A percentile compares a stretch with the other conserved stretches of the same genome.
Conservation (phyloP, 768 basidiomycete genomes). For the Kwoniella newhampshirensis region DNA sequence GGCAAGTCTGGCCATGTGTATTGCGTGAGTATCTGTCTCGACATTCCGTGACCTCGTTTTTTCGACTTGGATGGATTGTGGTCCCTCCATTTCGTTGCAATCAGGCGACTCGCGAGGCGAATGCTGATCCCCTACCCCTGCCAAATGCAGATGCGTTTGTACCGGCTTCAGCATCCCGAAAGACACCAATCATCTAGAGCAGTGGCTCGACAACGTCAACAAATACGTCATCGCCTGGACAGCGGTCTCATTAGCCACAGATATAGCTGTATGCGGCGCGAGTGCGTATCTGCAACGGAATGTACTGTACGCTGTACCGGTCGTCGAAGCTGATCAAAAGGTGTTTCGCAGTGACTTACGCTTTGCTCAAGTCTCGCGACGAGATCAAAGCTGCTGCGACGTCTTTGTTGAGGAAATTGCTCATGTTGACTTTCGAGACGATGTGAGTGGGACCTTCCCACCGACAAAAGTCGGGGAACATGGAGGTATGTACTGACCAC, state of each 20-base stretch:
- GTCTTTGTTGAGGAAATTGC: conserved; percentile 9
- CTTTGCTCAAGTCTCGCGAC: conserved; percentile 7
- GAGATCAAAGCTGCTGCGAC: conserved; percentile 15
- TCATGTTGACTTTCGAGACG: conserved; percentile 14
- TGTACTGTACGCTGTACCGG: no score
- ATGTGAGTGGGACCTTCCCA: conserved; percentile 7
- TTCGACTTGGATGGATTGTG: no score
- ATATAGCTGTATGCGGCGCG: conserved; percentile 7
- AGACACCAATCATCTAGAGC: background rate
- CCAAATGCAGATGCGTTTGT: conserved; percentile 4
- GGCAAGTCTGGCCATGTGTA: conserved; percentile 13
- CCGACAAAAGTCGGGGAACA: no score
- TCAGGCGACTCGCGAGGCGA: background rate
- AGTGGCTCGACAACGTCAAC: conserved; percentile 6
- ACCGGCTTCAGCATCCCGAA: conserved; percentile 6
- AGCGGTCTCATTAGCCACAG: conserved; percentile 4
- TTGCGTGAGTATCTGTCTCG: no score
- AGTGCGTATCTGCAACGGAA: no score
- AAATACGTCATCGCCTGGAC: conserved; percentile 15
- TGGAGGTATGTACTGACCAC: background rate
- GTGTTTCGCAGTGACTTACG: conserved; percentile 10
- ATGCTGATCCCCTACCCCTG: background rate
- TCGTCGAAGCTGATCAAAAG: no score
- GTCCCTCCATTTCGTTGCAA: no score
- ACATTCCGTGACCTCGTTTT: no score